Percentiles rank a stretch among this genome's conserved stretches.
phyloP scores from a whole-genome alignment of 139 green algal species.

The Pleodorina starrii region DNA sequence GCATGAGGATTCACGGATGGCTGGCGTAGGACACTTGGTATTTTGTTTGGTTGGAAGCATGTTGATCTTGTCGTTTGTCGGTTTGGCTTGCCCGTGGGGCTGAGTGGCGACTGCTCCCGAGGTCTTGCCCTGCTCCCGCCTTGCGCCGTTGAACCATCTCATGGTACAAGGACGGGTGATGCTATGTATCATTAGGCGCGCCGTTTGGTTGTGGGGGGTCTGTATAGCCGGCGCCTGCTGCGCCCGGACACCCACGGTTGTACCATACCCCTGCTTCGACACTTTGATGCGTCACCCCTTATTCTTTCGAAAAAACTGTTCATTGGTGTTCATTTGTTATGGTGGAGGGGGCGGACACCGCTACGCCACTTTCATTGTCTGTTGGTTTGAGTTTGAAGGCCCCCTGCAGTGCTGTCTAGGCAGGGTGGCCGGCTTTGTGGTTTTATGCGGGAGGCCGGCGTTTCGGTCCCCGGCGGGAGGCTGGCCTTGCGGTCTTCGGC shows the following conservation, averaged over 20 bases:
- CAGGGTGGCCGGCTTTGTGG: neutral
- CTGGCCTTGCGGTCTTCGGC: no score
- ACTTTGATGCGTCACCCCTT: constrained; percentile 7
- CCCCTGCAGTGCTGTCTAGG: neutral
- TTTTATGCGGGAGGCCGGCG: no score
- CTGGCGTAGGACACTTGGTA: neutral
- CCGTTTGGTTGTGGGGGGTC: constrained; percentile 25
- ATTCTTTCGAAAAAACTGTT: constrained; percentile 11
- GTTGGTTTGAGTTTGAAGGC: neutral
- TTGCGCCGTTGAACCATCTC: neutral
- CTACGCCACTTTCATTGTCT: neutral
- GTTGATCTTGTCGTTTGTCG: constrained; percentile 5
- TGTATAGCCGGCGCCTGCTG: neutral
- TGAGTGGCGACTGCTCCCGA: neutral
- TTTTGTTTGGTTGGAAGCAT: constrained; percentile 14
- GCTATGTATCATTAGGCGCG: constrained; percentile 27
- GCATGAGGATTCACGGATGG: neutral
- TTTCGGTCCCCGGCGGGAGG: no score
- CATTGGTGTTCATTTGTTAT: neutral
- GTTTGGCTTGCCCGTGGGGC: neutral
- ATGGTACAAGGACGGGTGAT: neutral
- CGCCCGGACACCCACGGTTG: neutral
- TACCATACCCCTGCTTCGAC: constrained; percentile 1
- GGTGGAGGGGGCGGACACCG: neutral
- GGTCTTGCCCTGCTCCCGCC: neutral